Base-by-base conservation (phyloP, 768 basidiomycete genomes). In the Naganishia vishniacii region DNA sequence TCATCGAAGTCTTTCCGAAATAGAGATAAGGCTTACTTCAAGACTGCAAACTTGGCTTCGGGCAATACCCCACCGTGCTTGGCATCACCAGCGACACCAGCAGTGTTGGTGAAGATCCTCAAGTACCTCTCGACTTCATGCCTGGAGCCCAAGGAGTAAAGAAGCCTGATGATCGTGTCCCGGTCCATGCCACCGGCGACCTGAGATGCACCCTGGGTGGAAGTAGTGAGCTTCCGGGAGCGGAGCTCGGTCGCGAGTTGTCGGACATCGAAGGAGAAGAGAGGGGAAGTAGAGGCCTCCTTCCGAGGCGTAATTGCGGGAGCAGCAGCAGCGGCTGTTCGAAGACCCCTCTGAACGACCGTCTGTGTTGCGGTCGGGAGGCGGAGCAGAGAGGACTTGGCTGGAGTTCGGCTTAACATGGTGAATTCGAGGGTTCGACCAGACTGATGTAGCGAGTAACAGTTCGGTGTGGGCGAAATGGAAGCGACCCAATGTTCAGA, bases 121-220 rank as follows among this genome's bases (percentile, higher is more conserved):
- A 99, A 86, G 81, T 99, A 93, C 67, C 95, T 88, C 74, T 97
- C 93, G 69, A 99, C 95, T 78, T 99, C 95, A 68, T 91, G 88
- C 74, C 95, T 92, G 31, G 90, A 89, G 58, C 94, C 95, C 68
- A 99, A 87, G 23, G 94, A 97, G 80, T 98, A 97, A 41, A 99
- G 83, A 13, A 99, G 82, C 48, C 95, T 88, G 59, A 91, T 92
- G 71, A 99, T 98, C 1, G 94, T 98, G 73, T 99, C 95, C 56
- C 75, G 64, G 65, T 77, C 75, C 75, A 77, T 77, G 48, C 75
- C 75, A 31, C 70, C 72, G 31, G 71, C 75, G n/a, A 61, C 64
- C 11, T 65, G 58, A 18, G 67, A 56, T n/a, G 70, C 59, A 25
- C 66, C 64, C 25, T 65, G 58, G 23, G 67, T 48, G 20, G 70